Evolutionary conservation across 257 asterid genomes (phyloP), one percentile per base, ranked within the genome.

Genomic region (Nicotiana undulata): DNA sequence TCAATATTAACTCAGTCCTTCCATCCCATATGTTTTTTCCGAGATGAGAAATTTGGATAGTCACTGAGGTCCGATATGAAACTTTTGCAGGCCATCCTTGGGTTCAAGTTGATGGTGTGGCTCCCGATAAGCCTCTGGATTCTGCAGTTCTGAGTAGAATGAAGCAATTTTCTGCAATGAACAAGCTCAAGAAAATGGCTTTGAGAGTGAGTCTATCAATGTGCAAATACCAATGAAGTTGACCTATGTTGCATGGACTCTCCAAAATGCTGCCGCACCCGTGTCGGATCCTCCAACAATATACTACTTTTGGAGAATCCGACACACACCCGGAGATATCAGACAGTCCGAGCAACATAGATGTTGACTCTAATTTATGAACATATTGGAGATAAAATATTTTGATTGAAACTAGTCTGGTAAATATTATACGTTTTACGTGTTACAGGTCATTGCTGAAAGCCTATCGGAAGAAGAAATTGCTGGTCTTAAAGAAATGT

Each of bases 121-220:
- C 98, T 18, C 98, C 97, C 28, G 98, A 94, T 82, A 91, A 82
- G 88, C 97, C 98, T 78, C 97, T 94, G n/a, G 98, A 93, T 76
- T 93, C 97, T 72, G 98, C 98, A 59, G 97, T 94, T 81, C 66
- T 94, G 75, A 94, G 97, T 83, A 97, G 98, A 56, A 84, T 94
- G 96, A 94, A 94, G 83, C 98, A 94, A 68, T 94, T 94, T 82
- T 94, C 98, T 20, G 98, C 97, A 1, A 94, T 94, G 98, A 94
- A 94, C 85, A 90, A 96, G 83, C 96, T 93, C 83, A 94, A 94
- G 93, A 94, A 94, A 92, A 94, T 94, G 98, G 97, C 98, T 86
- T 90, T 94, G 79, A 86, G 97, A 87, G 98, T 94, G 86, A 76
- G 94, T 86, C 76, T 64, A 52, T 63, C 49, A 11, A 20, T 63